A percentile compares a stretch with the other conserved stretches of the same genome.
Evolutionary conservation across 2,329 filamentous ascomycete species (phyloP).

Genomic region (Canariomyces notabilis): DNA sequence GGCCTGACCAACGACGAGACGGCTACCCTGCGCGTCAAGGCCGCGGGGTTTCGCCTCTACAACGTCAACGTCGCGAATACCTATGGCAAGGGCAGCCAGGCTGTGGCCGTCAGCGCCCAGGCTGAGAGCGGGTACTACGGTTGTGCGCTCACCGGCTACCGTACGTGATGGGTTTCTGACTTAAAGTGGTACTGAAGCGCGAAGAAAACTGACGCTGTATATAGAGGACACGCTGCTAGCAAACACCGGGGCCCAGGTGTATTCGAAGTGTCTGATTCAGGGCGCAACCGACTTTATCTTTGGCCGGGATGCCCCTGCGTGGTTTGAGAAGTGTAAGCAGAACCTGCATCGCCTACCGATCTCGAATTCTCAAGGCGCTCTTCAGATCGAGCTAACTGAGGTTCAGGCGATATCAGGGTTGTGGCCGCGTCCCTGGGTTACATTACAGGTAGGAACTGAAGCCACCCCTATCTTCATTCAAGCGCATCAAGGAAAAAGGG

Average conservation of each 20-base stretch:
- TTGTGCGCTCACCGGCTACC: conserved; percentile 31
- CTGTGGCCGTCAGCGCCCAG: conserved; percentile 42
- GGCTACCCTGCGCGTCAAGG: conserved; percentile 40
- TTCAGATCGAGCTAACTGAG: too few species aligned
- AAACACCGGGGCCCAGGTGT: conserved; percentile 43
- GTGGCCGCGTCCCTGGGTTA: conserved; percentile 9
- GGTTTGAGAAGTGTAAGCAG: conserved; percentile 35
- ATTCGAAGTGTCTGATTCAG: conserved; percentile 39
- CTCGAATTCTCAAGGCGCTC: background rate
- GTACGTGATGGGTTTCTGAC: background rate
- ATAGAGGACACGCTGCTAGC: conserved; percentile 49
- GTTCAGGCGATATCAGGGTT: conserved; percentile 11
- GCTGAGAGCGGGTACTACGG: conserved; percentile 44
- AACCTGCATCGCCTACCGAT: background rate
- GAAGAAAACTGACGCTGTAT: background rate
- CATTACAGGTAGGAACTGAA: background rate
- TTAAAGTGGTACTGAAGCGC: background rate
- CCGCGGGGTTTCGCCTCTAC: conserved; percentile 53
- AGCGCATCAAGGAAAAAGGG: background rate
- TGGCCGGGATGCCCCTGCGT: conserved; percentile 37
- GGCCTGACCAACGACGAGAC: conserved; percentile 49
- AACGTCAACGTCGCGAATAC: conserved; percentile 52
- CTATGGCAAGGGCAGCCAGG: conserved; percentile 43
- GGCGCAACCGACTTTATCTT: conserved; percentile 50
- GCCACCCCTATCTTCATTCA: background rate